Base-by-base conservation (phyloP, 2,329 filamentous ascomycete species). In the Chalaropsis ovoidea region DNA sequence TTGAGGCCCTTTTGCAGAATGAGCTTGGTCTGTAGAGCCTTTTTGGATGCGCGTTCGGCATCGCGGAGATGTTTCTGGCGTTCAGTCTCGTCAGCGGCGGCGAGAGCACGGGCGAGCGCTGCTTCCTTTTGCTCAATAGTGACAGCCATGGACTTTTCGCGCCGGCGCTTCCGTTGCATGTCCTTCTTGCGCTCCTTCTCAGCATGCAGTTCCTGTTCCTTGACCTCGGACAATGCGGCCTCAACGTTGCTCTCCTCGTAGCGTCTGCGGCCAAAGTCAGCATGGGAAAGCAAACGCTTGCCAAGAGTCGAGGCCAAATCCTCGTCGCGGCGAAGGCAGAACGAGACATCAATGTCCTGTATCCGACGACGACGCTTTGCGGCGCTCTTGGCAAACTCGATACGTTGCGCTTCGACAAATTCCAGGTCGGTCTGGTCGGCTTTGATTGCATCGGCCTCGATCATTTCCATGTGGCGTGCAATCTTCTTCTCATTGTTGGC, bases 181-280 rank as follows among this genome's bases (percentile, higher is more conserved):
- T 99, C 94, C 79, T 99, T 99, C 80, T 99, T 99, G 69, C 94
- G 90, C 76, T 99, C 94, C 77, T 99, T 99, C 76, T 99, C 94
- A 68, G 93, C 91, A 68, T 88, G 88, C 7, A 96, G 81, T 74
- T 96, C 93, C 70, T 90, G 90, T 68, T 91, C 88, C 70, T 94
- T 89, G 1, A 97, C 93, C 71, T 96, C 88, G 64, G 88, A 84
- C 67, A 93, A 82, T 1, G 94, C 93, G 49, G 88, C 86, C 19
- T 89, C 84, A 72, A 91, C 92, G 73, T 94, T 86, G 58, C 86
- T 79, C 15, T 88, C 81, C 67, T 89, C 84, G 74, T 89, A 96
- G 41, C 89, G 85, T 64, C 86, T 81, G 71, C 88, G 88, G 47
- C 90, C 90, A 19, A 84, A 80, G 62, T 85, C 81, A 62, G 87